A percentile compares a stretch with the other conserved stretches of the same genome.
Evolutionary conservation across 306 rosid genomes (phyloP).

Genomic region (Vicia faba): DNA sequence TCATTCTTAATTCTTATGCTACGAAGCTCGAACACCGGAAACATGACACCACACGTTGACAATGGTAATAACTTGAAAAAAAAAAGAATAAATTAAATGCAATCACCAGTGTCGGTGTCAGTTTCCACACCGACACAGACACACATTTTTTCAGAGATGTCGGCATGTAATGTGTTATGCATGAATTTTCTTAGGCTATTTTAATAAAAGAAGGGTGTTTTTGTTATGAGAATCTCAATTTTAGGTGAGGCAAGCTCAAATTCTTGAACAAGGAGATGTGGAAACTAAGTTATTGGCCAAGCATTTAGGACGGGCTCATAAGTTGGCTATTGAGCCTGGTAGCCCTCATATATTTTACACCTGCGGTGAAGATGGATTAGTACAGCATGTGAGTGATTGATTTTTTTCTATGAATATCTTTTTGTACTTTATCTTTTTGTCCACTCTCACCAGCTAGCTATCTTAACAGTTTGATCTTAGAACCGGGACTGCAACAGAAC

Average conservation of each 20-base stretch:
- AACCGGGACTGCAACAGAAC: conserved; percentile 63
- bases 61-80: no score
- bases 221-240: conserved; percentile 38
- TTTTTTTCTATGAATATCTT: conserved; percentile 24
- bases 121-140: no score
- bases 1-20: no score
- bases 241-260: conserved; percentile 83
- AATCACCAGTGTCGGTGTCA: no score
- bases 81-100: no score
- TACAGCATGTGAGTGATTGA: conserved; percentile 81
- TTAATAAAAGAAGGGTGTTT: conserved; percentile 30
- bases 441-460: conserved; percentile 33
- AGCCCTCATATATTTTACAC: conserved; percentile 88
- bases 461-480: conserved; percentile 87
- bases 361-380: conserved; percentile 96
- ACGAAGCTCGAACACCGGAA: no score
- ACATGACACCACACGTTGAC: no score
- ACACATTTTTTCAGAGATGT: no score
- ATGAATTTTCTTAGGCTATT: conserved; percentile 5
- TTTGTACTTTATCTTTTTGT: conserved; percentile 6
- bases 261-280: conserved; percentile 60
- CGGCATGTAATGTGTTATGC: neutral
- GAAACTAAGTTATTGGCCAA: conserved; percentile 55
- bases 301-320: conserved; percentile 87
- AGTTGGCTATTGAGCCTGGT: conserved; percentile 94